Conservation (phyloP, 768 basidiomycete genomes). For the Saitozyma podzolica region DNA sequence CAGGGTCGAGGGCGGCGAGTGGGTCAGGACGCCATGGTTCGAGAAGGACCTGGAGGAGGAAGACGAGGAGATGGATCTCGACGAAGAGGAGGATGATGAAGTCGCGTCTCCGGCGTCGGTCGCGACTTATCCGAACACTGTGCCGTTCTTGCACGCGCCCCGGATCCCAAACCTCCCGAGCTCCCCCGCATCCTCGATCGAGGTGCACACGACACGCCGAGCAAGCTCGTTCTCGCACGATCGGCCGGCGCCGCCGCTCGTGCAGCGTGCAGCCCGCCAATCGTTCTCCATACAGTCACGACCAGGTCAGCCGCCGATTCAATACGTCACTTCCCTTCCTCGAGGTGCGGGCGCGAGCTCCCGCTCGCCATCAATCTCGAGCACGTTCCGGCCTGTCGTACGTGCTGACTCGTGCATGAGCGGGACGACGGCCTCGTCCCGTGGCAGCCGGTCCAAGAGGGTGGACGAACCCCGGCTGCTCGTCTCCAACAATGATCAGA, state of each 20-base stretch:
- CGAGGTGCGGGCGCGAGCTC: not conserved
- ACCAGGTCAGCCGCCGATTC: conserved; percentile 13
- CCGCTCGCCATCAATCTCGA: conserved; percentile 5
- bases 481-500: conserved; percentile 82
- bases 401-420: no score
- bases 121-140: conserved; percentile 48
- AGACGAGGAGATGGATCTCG: conserved; percentile 17
- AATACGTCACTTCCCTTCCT: conserved; percentile 23
- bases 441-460: not conserved
- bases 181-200: not conserved
- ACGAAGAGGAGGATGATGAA: conserved; percentile 13
- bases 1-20: conserved; percentile 17
- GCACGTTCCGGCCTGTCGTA: not conserved
- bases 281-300: conserved; percentile 14
- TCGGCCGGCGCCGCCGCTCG: not conserved
- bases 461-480: conserved; percentile 72
- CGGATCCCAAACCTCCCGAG: conserved; percentile 30
- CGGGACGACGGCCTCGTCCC: not conserved
- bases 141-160: conserved; percentile 41
- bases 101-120: conserved; percentile 14
- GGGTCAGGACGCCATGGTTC: not conserved
- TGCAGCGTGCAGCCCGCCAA: conserved; percentile 1
- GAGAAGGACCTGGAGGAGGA: conserved; percentile 13
- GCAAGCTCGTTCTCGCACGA: conserved; percentile 10
- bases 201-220: not conserved